Evolutionary conservation across 2,329 filamentous ascomycete genomes (phyloP), one percentile per base, ranked within the genome.

Genomic region (Akanthomyces uredinophilus): DNA sequence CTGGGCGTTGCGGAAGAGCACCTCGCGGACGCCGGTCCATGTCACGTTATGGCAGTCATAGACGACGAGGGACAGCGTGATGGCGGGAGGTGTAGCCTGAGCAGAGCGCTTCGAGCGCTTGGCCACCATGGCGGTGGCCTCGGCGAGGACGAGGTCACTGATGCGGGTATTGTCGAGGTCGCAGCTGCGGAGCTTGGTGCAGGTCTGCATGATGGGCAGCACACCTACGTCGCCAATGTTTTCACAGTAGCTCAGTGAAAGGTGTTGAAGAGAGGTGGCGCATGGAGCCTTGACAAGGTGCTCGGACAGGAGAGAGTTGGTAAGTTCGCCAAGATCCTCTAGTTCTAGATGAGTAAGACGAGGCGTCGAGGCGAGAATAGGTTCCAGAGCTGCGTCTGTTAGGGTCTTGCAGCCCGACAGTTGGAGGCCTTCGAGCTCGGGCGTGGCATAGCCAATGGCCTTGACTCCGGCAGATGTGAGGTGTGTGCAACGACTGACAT

Each of bases 91-190:
- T 56, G 72, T 68, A 32, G 72, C 70, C 56, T 73, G 71, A 11
- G 75, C 74, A n/a, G 77, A 76, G 50, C 76, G 77, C 57, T 71
- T 68, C 2, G 80, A 75, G 79, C 92, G 89, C 58, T 81, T 79
- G 61, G 87, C 86, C 18, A 96, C 84, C 78, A 91, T 90, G n/a
- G 85, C 80, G 10, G 92, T 91, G 2, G 93, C 92, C 78, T 97
- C 94, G 62, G 88, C 85, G 11, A 98, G 85, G 5, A 91, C 87
- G 1, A 96, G 83, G 70, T 98, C 92, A 18, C 91, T 94, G 65
- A 96, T 87, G 52, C 90, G 87, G 0, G 94, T 98, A 73, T 98
- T 98, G 77, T 99, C 95, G 81, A 98, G 87, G 58, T 96, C 91
- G 16, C 96, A 78, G 35, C 82, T 90, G 53, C 81, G 80, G 16